A percentile compares a stretch with the other conserved stretches of the same genome.
Evolutionary conservation across 495 filamentous ascomycete genomes (phyloP).

Genomic region (Penicillium ucsense): DNA sequence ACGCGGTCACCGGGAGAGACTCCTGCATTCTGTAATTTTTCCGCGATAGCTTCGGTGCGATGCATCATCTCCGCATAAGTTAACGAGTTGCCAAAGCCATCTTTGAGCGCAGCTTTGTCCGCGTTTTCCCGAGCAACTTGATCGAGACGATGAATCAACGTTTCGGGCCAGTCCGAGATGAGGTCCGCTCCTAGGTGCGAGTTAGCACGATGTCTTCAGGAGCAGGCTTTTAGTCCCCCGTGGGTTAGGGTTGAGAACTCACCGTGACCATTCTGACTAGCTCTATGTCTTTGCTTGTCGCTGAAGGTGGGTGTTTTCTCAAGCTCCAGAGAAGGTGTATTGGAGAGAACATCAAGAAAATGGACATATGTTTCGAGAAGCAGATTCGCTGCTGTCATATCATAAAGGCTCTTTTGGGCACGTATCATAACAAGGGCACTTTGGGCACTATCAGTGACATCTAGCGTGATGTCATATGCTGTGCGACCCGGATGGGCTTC

Average conservation of each 20-base stretch:
- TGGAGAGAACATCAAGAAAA: neutral
- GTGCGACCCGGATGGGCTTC: constrained; percentile 2
- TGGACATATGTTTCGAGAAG: constrained; percentile 13
- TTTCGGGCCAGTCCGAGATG: constrained; percentile 21
- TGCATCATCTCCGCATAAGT: constrained; percentile 10
- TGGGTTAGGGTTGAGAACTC: neutral
- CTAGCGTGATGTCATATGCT: constrained; percentile 26
- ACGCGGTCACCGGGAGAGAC: constrained; percentile 4
- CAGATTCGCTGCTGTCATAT: neutral
- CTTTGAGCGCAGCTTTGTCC: constrained; percentile 7
- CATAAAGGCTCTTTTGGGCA: constrained; percentile 7
- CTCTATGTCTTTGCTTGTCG: neutral
- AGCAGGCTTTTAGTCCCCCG: neutral
- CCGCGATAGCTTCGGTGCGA: constrained; percentile 3
- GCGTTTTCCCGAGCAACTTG: constrained; percentile 3
- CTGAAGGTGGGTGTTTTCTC: neutral
- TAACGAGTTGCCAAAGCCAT: constrained; percentile 3
- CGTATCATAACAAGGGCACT: neutral
- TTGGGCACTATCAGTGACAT: constrained; percentile 1
- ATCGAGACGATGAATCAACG: constrained; percentile 23
- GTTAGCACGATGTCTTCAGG: neutral
- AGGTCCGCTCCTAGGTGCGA: neutral
- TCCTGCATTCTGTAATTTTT: neutral
- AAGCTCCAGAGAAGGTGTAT: neutral
- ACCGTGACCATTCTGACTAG: neutral